These are phyloP conservation scores for Ceratocystis harringtonii DNA, from an alignment of 2,329 filamentous ascomycete genomes.

Conservation along the genomic window DNA sequence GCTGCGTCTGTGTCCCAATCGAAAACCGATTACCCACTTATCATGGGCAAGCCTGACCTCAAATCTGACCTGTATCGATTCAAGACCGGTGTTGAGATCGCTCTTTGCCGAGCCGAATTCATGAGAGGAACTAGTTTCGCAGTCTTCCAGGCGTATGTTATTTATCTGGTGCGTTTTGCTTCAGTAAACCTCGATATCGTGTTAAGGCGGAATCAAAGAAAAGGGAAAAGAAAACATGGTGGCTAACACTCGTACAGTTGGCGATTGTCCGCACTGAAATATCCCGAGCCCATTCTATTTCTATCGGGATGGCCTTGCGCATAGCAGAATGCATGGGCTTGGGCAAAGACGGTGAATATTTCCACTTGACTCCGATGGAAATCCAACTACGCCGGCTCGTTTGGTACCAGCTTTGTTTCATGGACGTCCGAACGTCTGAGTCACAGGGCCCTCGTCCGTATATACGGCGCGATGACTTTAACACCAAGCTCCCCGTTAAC, in stretches of 20 bases:
- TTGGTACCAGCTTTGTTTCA: constrained; percentile 65
- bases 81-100: constrained; percentile 50
- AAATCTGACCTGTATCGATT: constrained; percentile 43
- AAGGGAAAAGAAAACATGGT: no score
- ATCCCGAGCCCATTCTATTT: constrained; percentile 56
- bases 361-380: constrained; percentile 51
- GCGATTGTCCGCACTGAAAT: constrained; percentile 58
- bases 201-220: background rate
- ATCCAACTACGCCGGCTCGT: constrained; percentile 56
- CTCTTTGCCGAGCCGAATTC: constrained; percentile 54
- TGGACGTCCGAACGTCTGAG: constrained; percentile 62
- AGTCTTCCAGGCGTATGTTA: constrained; percentile 60
- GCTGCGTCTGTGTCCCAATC: constrained; percentile 52
- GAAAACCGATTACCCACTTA: constrained; percentile 39
- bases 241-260: constrained; percentile 32
- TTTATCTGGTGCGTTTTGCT: constrained; percentile 49
- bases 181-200: background rate
- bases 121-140: constrained; percentile 53
- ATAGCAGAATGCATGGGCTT: constrained; percentile 66
- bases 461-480: constrained; percentile 60
- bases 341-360: constrained; percentile 54
- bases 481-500: constrained; percentile 57
- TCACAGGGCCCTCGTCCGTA: constrained; percentile 56
- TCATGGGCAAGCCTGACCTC: background rate
- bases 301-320: constrained; percentile 56